phyloP scores from a whole-genome alignment of 192 early-diverging fungal genomes.

The Rhizoclosmatium sp. region DNA sequence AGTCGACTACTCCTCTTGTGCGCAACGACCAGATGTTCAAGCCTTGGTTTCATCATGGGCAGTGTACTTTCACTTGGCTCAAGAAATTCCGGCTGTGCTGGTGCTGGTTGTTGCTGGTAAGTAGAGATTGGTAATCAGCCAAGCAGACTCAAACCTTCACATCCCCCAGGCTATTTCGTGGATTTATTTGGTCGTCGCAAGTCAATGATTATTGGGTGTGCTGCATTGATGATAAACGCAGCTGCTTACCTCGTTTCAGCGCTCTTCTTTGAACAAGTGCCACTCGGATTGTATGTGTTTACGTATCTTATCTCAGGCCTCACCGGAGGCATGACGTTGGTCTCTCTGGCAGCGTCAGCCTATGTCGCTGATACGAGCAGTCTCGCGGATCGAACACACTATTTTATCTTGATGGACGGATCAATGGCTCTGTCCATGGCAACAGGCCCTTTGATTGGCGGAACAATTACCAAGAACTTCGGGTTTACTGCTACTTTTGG shows the following conservation, averaged over 20 bases:
- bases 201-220: neutral
- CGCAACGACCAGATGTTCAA: slow-evolving; percentile 6
- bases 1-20: slow-evolving; percentile 20
- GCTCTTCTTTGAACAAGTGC: neutral
- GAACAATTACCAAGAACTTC: neutral
- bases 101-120: slow-evolving; percentile 5
- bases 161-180: neutral
- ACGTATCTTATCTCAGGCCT: neutral
- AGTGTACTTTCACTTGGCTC: neutral
- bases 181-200: slow-evolving; percentile 2
- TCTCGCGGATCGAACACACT: neutral
- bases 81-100: slow-evolving; percentile 9
- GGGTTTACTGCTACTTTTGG: slow-evolving; percentile 1
- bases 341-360: neutral
- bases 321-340: slow-evolving; percentile 13
- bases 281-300: neutral
- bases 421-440: neutral
- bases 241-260: neutral
- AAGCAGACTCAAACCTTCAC: neutral
- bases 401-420: slow-evolving; percentile 1
- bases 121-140: neutral
- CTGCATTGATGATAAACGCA: neutral
- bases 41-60: neutral
- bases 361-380: slow-evolving; percentile 10
- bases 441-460: slow-evolving; percentile 21